Evolutionary conservation across 345 rosid genomes (phyloP).

Genomic region (Turnera subulata): DNA sequence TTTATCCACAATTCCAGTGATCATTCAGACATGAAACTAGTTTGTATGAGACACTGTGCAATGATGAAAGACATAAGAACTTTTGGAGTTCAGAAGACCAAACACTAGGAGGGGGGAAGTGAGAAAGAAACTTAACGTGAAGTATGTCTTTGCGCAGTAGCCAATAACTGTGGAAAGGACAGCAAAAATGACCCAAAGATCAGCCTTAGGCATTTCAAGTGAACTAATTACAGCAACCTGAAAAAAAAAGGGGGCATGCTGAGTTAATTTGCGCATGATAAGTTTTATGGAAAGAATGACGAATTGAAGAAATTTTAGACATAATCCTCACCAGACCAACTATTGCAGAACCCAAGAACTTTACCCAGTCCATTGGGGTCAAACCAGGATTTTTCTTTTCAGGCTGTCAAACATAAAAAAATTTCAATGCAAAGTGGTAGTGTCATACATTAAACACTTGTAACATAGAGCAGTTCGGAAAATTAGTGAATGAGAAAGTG

Average conservation of each 20-base stretch:
- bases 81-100: too few relatives aligned
- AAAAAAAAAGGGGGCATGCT: slow-evolving; percentile 7
- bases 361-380: slow-evolving; percentile 99
- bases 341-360: slow-evolving; percentile 78
- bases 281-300: background rate
- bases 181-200: slow-evolving; percentile 85
- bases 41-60: background rate
- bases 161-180: slow-evolving; percentile 85
- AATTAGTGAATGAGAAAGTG: background rate
- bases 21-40: background rate
- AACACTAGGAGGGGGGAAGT: background rate
- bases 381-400: slow-evolving; percentile 96
- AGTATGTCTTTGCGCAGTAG: slow-evolving; percentile 93
- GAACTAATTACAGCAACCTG: slow-evolving; percentile 86
- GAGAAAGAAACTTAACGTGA: slow-evolving; percentile 64
- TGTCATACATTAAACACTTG: background rate
- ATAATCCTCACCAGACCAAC: slow-evolving; percentile 79
- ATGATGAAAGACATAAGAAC: too few relatives aligned
- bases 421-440: slow-evolving; percentile 14
- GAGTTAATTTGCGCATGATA: slow-evolving; percentile 10
- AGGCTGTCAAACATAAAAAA: slow-evolving; percentile 54
- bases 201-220: slow-evolving; percentile 70
- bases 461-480: background rate
- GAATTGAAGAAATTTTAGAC: background rate
- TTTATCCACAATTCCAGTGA: background rate